phyloP scores from a whole-genome alignment of 192 early-diverging fungal species.

The Coemansia sp. region DNA sequence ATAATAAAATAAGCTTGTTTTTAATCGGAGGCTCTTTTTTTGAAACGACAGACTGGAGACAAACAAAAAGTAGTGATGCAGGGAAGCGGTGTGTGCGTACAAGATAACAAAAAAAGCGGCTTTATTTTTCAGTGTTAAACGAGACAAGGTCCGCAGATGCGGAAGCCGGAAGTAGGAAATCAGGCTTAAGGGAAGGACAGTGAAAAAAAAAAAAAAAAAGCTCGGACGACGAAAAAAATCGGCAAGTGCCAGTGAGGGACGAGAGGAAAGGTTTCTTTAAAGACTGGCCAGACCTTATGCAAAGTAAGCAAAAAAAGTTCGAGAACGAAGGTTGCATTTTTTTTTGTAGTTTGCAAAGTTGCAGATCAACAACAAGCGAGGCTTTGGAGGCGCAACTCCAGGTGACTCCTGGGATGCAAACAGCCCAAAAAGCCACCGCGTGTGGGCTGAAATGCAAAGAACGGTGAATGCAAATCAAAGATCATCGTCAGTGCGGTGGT shows the following conservation, averaged over 20 bases:
- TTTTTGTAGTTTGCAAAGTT: not conserved
- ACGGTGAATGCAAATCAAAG: not conserved
- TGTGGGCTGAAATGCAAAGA: not conserved
- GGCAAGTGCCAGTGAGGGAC: not conserved
- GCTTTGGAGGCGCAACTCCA: not conserved
- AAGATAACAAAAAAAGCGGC: slow-evolving; percentile 5
- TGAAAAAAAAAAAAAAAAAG: not conserved
- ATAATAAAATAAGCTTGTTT: not conserved
- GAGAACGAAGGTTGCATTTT: not conserved
- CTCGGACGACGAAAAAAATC: slow-evolving; percentile 1
- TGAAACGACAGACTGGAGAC: not conserved
- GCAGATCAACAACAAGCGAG: not conserved
- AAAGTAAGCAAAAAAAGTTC: not conserved
- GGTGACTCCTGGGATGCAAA: not conserved
- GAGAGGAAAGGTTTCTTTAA: not conserved
- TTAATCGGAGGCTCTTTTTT: not conserved
- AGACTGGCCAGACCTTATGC: not conserved
- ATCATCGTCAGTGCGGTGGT: not conserved
- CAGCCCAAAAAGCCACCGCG: slow-evolving; percentile 1
- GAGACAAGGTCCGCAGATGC: not conserved
- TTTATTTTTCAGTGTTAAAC: not conserved
- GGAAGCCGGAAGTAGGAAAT: slow-evolving; percentile 1
- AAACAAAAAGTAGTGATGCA: slow-evolving; percentile 7
- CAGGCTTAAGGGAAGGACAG: not conserved
- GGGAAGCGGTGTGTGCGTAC: not conserved